Percentiles rank a stretch among this genome's conserved stretches.
phyloP scores from a whole-genome alignment of 2,329 filamentous ascomycete genomes.

The Fusarium nematophilum region DNA sequence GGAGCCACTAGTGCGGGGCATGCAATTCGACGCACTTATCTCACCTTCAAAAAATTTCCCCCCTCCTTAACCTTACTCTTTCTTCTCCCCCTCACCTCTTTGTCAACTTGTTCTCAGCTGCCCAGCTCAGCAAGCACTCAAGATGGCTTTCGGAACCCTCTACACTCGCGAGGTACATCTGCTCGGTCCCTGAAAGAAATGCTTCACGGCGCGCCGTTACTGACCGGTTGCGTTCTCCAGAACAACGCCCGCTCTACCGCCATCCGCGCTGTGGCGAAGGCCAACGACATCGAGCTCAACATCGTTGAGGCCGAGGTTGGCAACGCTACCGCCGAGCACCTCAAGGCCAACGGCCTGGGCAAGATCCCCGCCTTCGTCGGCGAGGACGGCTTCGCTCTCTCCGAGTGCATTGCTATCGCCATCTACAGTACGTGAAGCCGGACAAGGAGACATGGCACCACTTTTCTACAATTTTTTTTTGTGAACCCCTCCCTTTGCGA shows the following conservation, averaged over 20 bases:
- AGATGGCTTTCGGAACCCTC: slow-evolving; percentile 97
- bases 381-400: slow-evolving; percentile 88
- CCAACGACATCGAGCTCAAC: slow-evolving; percentile 94
- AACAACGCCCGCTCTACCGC: slow-evolving; percentile 89
- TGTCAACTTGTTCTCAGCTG: slow-evolving; percentile 45
- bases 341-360: slow-evolving; percentile 86
- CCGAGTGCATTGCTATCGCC: slow-evolving; percentile 92
- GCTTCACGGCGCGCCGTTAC: slow-evolving; percentile 47
- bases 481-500: slow-evolving; percentile 34
- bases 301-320: slow-evolving; percentile 76
- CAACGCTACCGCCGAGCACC: slow-evolving; percentile 79
- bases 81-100: slow-evolving; percentile 35
- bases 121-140: slow-evolving; percentile 55
- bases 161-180: slow-evolving; percentile 81
- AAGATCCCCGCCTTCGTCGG: slow-evolving; percentile 95
- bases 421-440: slow-evolving; percentile 86
- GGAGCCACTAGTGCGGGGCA: slow-evolving; percentile 50
- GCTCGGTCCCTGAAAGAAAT: slow-evolving; percentile 33
- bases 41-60: slow-evolving; percentile 50
- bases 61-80: slow-evolving; percentile 38
- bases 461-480: slow-evolving; percentile 47
- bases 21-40: slow-evolving; percentile 43
- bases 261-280: slow-evolving; percentile 95
- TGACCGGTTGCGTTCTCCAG: slow-evolving; percentile 61
- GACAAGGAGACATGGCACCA: slow-evolving; percentile 23